A percentile compares a stretch with the other conserved stretches of the same genome.
These are phyloP conservation scores for Thymus mandschuricus DNA, from an alignment of 257 asterid genomes.

Conservation along the genomic window DNA sequence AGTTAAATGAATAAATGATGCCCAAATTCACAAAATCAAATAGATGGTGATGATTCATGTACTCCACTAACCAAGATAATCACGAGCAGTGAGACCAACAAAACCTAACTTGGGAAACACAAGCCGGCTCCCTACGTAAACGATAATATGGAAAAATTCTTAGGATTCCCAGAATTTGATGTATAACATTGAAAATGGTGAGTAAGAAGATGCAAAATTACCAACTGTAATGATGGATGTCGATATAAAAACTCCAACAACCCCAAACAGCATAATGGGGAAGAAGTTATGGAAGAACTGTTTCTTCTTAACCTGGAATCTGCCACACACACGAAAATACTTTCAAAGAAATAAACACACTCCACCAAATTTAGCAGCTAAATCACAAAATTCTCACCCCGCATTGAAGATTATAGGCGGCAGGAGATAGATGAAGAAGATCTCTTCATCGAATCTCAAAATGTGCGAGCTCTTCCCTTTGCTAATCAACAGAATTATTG, in stretches of 20 bases:
- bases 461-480: constrained; percentile 84
- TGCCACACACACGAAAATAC: constrained; percentile 26
- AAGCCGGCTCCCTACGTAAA: constrained; percentile 65
- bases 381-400: constrained; percentile 55
- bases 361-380: background rate
- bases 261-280: constrained; percentile 90
- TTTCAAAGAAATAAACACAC: background rate
- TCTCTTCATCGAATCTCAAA: constrained; percentile 80
- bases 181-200: background rate
- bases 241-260: constrained; percentile 85
- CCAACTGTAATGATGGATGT: constrained; percentile 72
- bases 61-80: constrained; percentile 67
- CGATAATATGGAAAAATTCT: background rate
- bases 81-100: constrained; percentile 61
- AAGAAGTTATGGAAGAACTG: constrained; percentile 96
- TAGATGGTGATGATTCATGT: constrained; percentile 25
- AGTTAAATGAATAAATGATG: too few relatives aligned
- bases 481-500: constrained; percentile 65
- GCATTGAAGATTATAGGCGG: constrained; percentile 96
- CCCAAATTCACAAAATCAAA: constrained; percentile 7
- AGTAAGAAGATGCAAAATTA: constrained; percentile 23
- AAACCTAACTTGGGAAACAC: constrained; percentile 66
- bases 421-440: constrained; percentile 88
- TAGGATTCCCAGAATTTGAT: background rate
- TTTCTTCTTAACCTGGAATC: constrained; percentile 97